These are phyloP conservation scores for Begonia masoniana DNA, from an alignment of 306 rosid species.

Conservation along the genomic window DNA sequence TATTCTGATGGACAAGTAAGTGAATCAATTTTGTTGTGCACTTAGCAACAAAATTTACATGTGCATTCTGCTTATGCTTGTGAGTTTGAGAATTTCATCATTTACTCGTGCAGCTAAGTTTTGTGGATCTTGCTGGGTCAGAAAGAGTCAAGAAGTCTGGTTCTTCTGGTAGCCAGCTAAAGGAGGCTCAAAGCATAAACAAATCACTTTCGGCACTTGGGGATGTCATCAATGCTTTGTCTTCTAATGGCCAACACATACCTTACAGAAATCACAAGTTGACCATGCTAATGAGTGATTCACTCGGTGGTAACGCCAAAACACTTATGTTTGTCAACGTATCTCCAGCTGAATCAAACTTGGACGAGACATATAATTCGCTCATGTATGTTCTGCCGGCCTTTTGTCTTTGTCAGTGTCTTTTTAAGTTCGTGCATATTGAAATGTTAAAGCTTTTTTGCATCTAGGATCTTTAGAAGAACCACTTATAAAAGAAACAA, in stretches of 20 bases:
- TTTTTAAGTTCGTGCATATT: neutral
- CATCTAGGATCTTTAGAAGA: no score
- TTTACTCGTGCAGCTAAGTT: constrained; percentile 48
- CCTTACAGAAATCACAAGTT: constrained; percentile 90
- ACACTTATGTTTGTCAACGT: constrained; percentile 93
- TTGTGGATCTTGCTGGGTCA: constrained; percentile 98
- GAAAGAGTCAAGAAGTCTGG: constrained; percentile 92
- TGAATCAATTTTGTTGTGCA: no score
- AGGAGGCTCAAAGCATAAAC: constrained; percentile 97
- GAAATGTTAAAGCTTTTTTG: no score
- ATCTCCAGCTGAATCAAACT: constrained; percentile 72
- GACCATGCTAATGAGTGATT: constrained; percentile 97
- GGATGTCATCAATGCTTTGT: constrained; percentile 81
- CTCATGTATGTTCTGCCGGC: constrained; percentile 40
- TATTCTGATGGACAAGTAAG: no score
- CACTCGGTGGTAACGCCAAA: constrained; percentile 93
- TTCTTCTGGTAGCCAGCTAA: constrained; percentile 71
- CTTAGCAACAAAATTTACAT: no score
- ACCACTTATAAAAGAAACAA: no score
- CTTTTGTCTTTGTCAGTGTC: neutral
- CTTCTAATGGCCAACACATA: constrained; percentile 79
- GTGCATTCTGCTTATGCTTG: no score
- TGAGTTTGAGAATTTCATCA: no score
- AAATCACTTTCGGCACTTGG: constrained; percentile 94
- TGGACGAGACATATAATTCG: constrained; percentile 88